phyloP scores from a whole-genome alignment of 2,329 filamentous ascomycete genomes.

The Colletotrichum agaves region DNA sequence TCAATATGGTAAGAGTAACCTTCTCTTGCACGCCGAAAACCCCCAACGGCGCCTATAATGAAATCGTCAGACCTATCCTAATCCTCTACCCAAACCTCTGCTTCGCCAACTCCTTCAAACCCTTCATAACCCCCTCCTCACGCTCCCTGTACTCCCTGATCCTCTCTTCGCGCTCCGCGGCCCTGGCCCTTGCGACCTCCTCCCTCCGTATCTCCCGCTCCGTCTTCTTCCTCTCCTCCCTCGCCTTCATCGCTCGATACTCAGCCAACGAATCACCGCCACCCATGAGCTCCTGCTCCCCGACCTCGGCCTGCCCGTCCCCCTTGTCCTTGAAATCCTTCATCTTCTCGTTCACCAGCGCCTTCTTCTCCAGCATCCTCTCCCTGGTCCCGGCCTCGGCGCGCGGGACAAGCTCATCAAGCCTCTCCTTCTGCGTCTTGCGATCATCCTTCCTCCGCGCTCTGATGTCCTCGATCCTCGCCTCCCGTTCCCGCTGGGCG shows the following conservation, averaged over 20 bases:
- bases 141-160: conserved; percentile 75
- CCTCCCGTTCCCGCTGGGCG: conserved; percentile 56
- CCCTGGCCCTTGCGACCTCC: conserved; percentile 78
- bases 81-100: conserved; percentile 74
- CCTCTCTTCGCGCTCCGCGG: conserved; percentile 83
- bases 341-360: conserved; percentile 77
- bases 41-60: too few relatives aligned
- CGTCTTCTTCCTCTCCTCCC: conserved; percentile 78
- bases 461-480: conserved; percentile 63
- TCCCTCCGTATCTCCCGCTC: conserved; percentile 86
- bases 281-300: conserved; percentile 83
- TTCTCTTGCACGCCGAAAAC: too few relatives aligned
- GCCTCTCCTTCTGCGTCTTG: conserved; percentile 72
- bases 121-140: conserved; percentile 86
- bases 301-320: conserved; percentile 60
- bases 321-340: conserved; percentile 74
- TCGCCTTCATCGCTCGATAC: conserved; percentile 74
- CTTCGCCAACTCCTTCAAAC: conserved; percentile 81
- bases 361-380: conserved; percentile 86
- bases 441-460: conserved; percentile 73
- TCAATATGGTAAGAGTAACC: too few relatives aligned
- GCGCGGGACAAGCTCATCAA: conserved; percentile 85
- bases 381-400: conserved; percentile 86
- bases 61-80: too few relatives aligned
- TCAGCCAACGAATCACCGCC: conserved; percentile 73